Conservation (phyloP, 2,329 filamentous ascomycete species). For the Colletotrichum salicis region DNA sequence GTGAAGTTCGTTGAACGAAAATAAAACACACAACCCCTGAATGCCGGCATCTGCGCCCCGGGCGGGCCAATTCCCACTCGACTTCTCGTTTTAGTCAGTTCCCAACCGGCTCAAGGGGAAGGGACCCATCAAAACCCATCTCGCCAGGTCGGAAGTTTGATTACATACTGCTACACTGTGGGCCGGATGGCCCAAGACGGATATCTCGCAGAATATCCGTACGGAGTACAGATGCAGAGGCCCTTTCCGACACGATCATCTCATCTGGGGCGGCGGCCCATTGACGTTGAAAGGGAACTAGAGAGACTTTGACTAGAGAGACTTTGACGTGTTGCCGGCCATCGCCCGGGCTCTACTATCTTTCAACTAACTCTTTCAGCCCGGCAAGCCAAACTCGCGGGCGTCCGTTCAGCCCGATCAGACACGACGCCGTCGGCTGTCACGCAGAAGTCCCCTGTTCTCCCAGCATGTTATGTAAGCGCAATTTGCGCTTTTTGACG, state of each 20-base stretch:
- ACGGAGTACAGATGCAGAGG: neutral
- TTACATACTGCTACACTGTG: slow-evolving; percentile 20
- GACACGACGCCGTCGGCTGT: neutral
- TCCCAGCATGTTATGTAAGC: neutral
- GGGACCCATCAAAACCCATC: slow-evolving; percentile 8
- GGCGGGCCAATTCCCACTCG: slow-evolving; percentile 32
- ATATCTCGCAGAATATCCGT: neutral
- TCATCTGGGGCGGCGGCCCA: neutral
- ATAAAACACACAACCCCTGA: slow-evolving; percentile 11
- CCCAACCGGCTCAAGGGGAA: slow-evolving; percentile 3
- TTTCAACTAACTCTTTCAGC: slow-evolving; percentile 7
- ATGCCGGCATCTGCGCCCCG: slow-evolving; percentile 32
- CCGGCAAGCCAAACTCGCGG: slow-evolving; percentile 9
- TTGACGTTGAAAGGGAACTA: neutral
- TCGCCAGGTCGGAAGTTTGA: slow-evolving; percentile 27
- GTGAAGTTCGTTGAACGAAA: slow-evolving; percentile 27
- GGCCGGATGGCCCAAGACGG: neutral
- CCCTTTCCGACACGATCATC: slow-evolving; percentile 5
- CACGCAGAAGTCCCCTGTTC: neutral
- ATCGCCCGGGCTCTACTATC: slow-evolving; percentile 12
- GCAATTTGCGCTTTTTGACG: slow-evolving; percentile 22
- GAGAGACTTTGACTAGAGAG: neutral
- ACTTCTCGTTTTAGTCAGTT: slow-evolving; percentile 21
- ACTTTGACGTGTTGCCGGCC: slow-evolving; percentile 4
- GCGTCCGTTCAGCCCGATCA: slow-evolving; percentile 10